These are phyloP conservation scores for Chrysoporthe puriensis DNA, from an alignment of 2,329 filamentous ascomycete species.

Conservation along the genomic window DNA sequence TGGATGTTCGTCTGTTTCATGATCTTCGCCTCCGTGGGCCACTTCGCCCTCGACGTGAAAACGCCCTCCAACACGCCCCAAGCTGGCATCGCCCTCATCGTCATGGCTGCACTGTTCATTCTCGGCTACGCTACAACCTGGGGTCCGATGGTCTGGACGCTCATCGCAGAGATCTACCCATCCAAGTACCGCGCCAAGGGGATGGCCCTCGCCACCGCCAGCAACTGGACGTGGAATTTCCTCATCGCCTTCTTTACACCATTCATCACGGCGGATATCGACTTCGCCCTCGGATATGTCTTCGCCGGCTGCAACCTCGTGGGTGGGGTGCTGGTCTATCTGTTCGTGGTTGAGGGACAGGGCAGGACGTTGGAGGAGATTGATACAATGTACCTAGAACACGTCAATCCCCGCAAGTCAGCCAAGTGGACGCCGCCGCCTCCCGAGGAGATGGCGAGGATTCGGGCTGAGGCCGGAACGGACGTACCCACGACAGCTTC, in stretches of 20 bases:
- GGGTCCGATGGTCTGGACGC: constrained; percentile 68
- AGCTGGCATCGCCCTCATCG: constrained; percentile 63
- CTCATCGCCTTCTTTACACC: constrained; percentile 78
- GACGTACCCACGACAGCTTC: constrained; percentile 30
- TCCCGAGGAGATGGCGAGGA: constrained; percentile 48
- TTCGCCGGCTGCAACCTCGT: constrained; percentile 73
- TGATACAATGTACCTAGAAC: constrained; percentile 74
- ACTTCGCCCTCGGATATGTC: constrained; percentile 75
- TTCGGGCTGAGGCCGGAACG: constrained; percentile 46
- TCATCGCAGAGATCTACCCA: constrained; percentile 68
- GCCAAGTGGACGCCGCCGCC: constrained; percentile 54
- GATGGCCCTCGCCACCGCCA: constrained; percentile 63
- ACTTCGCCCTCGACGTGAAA: constrained; percentile 48
- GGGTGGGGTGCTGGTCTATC: constrained; percentile 69
- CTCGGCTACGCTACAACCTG: constrained; percentile 69
- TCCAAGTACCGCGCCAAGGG: constrained; percentile 63
- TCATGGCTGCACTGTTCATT: constrained; percentile 67
- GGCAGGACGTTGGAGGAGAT: constrained; percentile 78
- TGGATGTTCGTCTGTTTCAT: constrained; percentile 67
- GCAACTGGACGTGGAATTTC: constrained; percentile 76
- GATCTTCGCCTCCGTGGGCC: constrained; percentile 57
- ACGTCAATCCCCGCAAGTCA: constrained; percentile 66
- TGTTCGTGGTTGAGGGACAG: constrained; percentile 77
- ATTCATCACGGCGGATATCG: constrained; percentile 73
- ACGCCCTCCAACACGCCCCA: constrained; percentile 41